Evolutionary conservation across 129 eudicot genomes (phyloP).

Genomic region (Silybum marianum): DNA sequence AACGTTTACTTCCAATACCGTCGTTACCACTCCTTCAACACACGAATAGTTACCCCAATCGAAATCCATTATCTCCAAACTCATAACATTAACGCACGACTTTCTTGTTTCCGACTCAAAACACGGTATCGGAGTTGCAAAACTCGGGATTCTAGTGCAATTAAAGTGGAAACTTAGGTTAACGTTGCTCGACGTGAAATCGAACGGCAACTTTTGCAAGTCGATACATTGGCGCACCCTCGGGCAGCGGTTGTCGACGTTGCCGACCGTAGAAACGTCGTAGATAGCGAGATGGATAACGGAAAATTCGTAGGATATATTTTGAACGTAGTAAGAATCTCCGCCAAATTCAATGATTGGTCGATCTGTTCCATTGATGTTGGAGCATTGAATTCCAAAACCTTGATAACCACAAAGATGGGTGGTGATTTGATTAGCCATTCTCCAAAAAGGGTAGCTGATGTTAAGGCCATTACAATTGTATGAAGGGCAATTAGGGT

Average conservation of each 20-base stretch:
- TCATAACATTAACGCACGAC: slow-evolving; percentile 2
- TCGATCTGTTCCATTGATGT: background rate
- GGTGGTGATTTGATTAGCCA: too few species aligned
- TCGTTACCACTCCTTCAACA: slow-evolving; percentile 18
- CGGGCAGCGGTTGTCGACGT: slow-evolving; percentile 18
- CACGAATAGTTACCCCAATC: slow-evolving; percentile 19
- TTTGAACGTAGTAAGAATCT: background rate
- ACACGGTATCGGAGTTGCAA: slow-evolving; percentile 18
- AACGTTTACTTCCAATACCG: background rate
- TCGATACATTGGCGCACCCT: slow-evolving; percentile 26
- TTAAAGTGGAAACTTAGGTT: slow-evolving; percentile 39
- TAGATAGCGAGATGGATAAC: too few species aligned
- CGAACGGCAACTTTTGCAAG: slow-evolving; percentile 9
- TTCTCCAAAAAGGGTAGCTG: too few species aligned
- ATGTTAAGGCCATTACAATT: too few species aligned
- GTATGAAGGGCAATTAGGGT: too few species aligned
- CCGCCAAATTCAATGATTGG: background rate
- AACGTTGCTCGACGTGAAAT: background rate
- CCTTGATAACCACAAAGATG: too few species aligned
- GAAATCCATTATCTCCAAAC: background rate
- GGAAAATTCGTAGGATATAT: slow-evolving; percentile 3
- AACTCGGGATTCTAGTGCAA: slow-evolving; percentile 2
- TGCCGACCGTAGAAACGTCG: too few species aligned
- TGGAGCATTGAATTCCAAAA: too few species aligned
- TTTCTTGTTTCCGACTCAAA: background rate